Percentiles rank a stretch among this genome's conserved stretches.
phyloP scores from a whole-genome alignment of 2,329 filamentous ascomycete genomes.

The Sporothrix pallida region DNA sequence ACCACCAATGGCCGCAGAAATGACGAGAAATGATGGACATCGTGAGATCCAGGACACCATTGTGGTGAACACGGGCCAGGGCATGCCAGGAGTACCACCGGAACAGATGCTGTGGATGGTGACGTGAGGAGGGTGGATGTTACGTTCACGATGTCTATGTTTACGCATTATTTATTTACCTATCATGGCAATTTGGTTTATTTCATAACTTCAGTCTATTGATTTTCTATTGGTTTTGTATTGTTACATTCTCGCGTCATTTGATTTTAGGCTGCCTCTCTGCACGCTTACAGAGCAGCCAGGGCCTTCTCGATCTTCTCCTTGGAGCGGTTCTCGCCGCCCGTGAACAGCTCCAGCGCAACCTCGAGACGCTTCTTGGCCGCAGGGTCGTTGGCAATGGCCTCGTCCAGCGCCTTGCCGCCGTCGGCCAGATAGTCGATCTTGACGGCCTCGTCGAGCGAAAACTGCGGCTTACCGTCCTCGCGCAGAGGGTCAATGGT shows the following conservation, averaged over 20 bases:
- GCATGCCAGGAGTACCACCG: no score
- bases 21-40: background rate
- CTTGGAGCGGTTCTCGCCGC: constrained; percentile 43
- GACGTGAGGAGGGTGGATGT: background rate
- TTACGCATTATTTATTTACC: no score
- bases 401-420: constrained; percentile 51
- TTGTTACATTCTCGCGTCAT: background rate
- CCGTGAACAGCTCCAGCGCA: constrained; percentile 50
- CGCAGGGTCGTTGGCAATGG: constrained; percentile 49
- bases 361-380: constrained; percentile 47
- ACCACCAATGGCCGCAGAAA: background rate
- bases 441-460: constrained; percentile 37
- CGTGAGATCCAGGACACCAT: background rate
- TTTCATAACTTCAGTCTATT: background rate
- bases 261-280: background rate
- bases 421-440: constrained; percentile 55
- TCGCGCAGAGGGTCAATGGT: constrained; percentile 48
- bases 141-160: background rate
- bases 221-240: background rate
- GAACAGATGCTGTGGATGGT: constrained; percentile 21
- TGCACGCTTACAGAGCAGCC: constrained; percentile 5
- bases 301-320: constrained; percentile 43
- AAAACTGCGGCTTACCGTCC: constrained; percentile 40
- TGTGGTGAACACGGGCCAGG: background rate
- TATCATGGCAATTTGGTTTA: background rate